Evolutionary conservation across 1,284 basidiomycete genomes (phyloP).

Genomic region (Marasmius tenuissimus): DNA sequence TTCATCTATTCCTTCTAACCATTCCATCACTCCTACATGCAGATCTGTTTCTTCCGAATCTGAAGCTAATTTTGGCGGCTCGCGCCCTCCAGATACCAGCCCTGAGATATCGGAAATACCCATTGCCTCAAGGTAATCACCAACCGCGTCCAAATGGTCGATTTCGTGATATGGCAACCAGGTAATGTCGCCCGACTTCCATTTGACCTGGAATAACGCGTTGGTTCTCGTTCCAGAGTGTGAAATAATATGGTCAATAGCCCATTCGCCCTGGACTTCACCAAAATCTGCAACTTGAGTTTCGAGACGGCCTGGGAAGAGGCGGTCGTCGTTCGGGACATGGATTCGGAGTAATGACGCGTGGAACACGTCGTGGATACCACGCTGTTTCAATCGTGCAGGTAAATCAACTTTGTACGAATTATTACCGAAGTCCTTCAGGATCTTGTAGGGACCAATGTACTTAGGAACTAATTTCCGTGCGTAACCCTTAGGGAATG

Average conservation of each 20-base stretch:
- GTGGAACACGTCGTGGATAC: slow-evolving; percentile 30
- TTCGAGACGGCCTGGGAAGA: slow-evolving; percentile 22
- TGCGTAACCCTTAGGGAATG: slow-evolving; percentile 23
- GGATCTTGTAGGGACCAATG: slow-evolving; percentile 29
- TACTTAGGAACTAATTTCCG: slow-evolving; percentile 31
- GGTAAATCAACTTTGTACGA: slow-evolving; percentile 27
- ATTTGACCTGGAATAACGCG: slow-evolving; percentile 20
- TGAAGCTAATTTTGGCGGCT: background rate
- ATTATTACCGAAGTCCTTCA: slow-evolving; percentile 21
- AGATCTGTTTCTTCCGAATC: background rate
- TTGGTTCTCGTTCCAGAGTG: slow-evolving; percentile 19
- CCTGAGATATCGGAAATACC: background rate
- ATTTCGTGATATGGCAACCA: slow-evolving; percentile 21
- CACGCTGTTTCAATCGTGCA: slow-evolving; percentile 18
- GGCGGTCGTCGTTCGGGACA: slow-evolving; percentile 26
- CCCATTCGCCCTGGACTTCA: slow-evolving; percentile 17
- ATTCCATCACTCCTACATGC: slow-evolving; percentile 1
- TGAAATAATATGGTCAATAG: slow-evolving; percentile 15
- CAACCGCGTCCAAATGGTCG: slow-evolving; percentile 13
- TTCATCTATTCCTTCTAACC: background rate
- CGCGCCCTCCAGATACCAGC: background rate
- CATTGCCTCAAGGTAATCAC: slow-evolving; percentile 17
- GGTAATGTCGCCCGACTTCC: slow-evolving; percentile 23
- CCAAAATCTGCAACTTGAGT: slow-evolving; percentile 17
- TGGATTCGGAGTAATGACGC: slow-evolving; percentile 23